A percentile compares a stretch with the other conserved stretches of the same genome.
Evolutionary conservation across 208 protist genomes (phyloP).

Genomic region (Leptomonas seymouri): DNA sequence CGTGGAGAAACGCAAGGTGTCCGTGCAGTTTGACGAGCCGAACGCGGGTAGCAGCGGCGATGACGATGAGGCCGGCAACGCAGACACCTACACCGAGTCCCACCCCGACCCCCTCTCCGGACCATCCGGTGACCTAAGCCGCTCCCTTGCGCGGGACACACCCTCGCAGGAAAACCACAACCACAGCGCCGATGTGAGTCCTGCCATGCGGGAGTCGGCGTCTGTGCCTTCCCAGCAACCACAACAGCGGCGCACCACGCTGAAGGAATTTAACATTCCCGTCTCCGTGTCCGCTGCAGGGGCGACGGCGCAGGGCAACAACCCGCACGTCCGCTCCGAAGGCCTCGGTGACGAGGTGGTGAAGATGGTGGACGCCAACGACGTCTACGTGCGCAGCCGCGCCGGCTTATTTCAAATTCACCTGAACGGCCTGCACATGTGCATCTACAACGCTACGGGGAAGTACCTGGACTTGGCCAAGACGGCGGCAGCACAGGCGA

Average conservation of each 20-base stretch:
- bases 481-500: conserved; percentile 3
- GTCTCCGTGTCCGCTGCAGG: conserved; percentile 9
- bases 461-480: conserved; percentile 69
- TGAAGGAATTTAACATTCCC: conserved; percentile 23
- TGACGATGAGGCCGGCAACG: conserved; percentile 31
- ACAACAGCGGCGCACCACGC: conserved; percentile 13
- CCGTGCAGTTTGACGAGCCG: conserved; percentile 61
- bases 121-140: neutral
- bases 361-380: conserved; percentile 57
- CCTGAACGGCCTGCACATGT: conserved; percentile 82
- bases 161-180: neutral
- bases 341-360: conserved; percentile 41
- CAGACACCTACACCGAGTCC: conserved; percentile 7
- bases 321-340: conserved; percentile 19
- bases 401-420: conserved; percentile 72
- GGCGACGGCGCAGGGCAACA: conserved; percentile 4
- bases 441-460: conserved; percentile 84
- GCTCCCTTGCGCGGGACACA: neutral
- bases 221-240: neutral
- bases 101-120: neutral
- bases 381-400: conserved; percentile 61
- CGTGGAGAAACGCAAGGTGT: conserved; percentile 49
- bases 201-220: neutral
- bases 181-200: neutral
- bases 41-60: conserved; percentile 20